These are phyloP conservation scores for Geotrichum aggregatum DNA, from an alignment of 1,139 yeast species.

Conservation along the genomic window DNA sequence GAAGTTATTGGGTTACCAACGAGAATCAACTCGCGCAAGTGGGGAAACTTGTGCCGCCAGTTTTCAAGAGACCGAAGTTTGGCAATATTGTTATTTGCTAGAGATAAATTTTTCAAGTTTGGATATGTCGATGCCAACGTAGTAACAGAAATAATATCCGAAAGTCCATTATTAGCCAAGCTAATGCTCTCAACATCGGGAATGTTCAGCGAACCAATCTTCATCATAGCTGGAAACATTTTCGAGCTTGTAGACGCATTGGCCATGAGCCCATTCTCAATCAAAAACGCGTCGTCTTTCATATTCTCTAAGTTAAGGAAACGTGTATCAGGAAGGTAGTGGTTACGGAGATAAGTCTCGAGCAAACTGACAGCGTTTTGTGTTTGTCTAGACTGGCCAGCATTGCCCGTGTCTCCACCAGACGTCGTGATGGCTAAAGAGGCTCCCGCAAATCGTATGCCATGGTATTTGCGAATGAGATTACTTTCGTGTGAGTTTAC, in stretches of 20 bases:
- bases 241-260: conserved; percentile 59
- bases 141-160: conserved; percentile 59
- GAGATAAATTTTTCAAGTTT: conserved; percentile 65
- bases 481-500: conserved; percentile 59
- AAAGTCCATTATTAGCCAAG: conserved; percentile 63
- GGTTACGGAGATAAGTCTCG: conserved; percentile 54
- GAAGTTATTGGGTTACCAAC: conserved; percentile 70
- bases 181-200: conserved; percentile 67
- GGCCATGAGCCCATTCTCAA: conserved; percentile 61
- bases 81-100: conserved; percentile 67
- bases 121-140: conserved; percentile 76
- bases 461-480: conserved; percentile 58
- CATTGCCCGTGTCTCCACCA: conserved; percentile 31
- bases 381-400: conserved; percentile 18
- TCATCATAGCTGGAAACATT: conserved; percentile 89
- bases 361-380: conserved; percentile 53
- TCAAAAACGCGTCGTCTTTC: conserved; percentile 60
- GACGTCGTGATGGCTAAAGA: conserved; percentile 52
- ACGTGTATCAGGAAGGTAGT: conserved; percentile 63
- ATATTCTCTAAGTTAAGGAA: conserved; percentile 70
- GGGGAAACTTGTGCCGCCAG: conserved; percentile 73
- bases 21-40: conserved; percentile 69
- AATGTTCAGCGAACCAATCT: conserved; percentile 57
- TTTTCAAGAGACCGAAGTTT: conserved; percentile 59
- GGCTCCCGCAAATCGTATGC: conserved; percentile 78